Percentiles rank a stretch among this genome's conserved stretches.
Evolutionary conservation across 306 rosid genomes (phyloP).

Genomic region (Boehmeria nivea): DNA sequence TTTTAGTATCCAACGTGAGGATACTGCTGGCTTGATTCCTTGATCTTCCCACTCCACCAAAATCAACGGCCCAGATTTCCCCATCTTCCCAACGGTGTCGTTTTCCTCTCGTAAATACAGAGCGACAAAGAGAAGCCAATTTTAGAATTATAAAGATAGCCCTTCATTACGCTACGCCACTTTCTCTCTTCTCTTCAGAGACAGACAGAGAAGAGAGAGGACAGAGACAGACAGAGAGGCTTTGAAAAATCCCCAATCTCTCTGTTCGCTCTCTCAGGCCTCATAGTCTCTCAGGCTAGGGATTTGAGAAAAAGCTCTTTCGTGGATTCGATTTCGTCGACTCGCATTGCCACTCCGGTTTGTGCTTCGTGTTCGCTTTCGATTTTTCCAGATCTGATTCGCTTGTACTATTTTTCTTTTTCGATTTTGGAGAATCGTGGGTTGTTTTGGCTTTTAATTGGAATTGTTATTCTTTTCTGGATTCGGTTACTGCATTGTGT

Average conservation of each 20-base stretch:
- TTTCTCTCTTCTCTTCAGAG: neutral
- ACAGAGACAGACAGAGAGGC: no score
- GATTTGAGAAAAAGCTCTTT: no score
- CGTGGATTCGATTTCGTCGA: slow-evolving; percentile 25
- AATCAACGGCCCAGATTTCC: slow-evolving; percentile 30
- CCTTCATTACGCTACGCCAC: neutral
- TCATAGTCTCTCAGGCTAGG: no score
- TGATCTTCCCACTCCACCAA: neutral
- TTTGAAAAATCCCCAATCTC: no score
- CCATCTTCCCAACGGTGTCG: neutral
- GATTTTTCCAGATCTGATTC: slow-evolving; percentile 39
- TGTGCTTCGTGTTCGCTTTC: neutral
- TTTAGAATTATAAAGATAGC: neutral
- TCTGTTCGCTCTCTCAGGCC: neutral
- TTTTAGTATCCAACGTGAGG: slow-evolving; percentile 21
- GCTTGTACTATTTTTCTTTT: neutral
- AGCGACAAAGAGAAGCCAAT: neutral
- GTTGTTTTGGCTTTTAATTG: neutral
- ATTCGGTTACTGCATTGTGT: slow-evolving; percentile 6
- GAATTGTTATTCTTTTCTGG: neutral
- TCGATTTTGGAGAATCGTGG: neutral
- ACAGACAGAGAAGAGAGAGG: neutral
- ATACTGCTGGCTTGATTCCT: slow-evolving; percentile 10
- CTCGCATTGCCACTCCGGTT: slow-evolving; percentile 24
- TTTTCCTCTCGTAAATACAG: neutral